Percentiles rank a stretch among this genome's conserved stretches.
Conservation (phyloP, 495 filamentous ascomycete genomes). For the Delitschia confertaspora region DNA sequence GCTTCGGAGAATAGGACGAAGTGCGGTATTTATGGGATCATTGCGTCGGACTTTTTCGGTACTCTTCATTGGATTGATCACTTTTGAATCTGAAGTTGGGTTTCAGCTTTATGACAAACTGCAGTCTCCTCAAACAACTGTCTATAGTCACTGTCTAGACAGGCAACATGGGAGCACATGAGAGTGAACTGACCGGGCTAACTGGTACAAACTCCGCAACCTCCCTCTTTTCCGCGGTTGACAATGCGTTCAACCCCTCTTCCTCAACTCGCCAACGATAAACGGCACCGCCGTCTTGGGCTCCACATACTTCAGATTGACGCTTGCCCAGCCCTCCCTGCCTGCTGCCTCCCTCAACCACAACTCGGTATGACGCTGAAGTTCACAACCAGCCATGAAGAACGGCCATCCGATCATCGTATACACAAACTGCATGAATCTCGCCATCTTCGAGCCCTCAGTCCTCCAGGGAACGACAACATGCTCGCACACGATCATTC, state of each 20-base stretch:
- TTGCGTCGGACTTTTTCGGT: too few species aligned
- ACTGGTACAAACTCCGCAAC: too few species aligned
- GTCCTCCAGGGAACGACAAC: slow-evolving; percentile 30
- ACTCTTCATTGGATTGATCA: too few species aligned
- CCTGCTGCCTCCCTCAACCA: slow-evolving; percentile 22
- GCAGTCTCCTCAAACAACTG: too few species aligned
- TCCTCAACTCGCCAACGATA: slow-evolving; percentile 24
- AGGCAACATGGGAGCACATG: too few species aligned
- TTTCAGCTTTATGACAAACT: too few species aligned
- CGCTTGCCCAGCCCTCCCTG: slow-evolving; percentile 21
- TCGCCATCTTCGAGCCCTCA: slow-evolving; percentile 20
- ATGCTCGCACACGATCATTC: slow-evolving; percentile 38
- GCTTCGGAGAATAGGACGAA: too few species aligned
- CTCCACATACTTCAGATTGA: slow-evolving; percentile 22
- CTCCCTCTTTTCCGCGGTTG: too few species aligned
- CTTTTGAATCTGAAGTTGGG: too few species aligned
- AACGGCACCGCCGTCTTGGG: slow-evolving; percentile 21
- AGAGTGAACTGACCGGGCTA: too few species aligned
- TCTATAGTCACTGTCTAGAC: too few species aligned
- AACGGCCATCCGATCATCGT: slow-evolving; percentile 31
- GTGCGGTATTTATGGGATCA: too few species aligned
- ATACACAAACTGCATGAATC: slow-evolving; percentile 26
- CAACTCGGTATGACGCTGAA: slow-evolving; percentile 30
- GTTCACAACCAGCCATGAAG: slow-evolving; percentile 31
- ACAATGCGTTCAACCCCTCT: slow-evolving; percentile 23